A percentile compares a stretch with the other conserved stretches of the same genome.
phyloP scores from a whole-genome alignment of 2,329 filamentous ascomycete species.

The Cryphonectria carpinicola region DNA sequence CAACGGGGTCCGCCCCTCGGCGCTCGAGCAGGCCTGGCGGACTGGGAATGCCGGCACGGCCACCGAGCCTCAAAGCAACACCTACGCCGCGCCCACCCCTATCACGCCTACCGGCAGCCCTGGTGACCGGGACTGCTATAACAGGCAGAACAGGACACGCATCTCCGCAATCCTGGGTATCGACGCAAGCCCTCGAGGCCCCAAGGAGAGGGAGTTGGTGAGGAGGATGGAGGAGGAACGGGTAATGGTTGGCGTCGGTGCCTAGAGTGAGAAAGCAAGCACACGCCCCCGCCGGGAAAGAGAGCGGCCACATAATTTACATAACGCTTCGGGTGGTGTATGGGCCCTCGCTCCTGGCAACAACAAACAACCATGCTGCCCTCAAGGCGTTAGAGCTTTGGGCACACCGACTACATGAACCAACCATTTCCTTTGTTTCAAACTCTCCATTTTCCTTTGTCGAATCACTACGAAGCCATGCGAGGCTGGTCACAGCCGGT shows the following conservation, averaged over 20 bases:
- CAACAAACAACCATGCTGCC: slow-evolving; percentile 1
- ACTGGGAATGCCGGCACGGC: slow-evolving; percentile 42
- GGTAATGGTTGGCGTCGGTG: slow-evolving; percentile 38
- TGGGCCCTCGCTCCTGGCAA: neutral
- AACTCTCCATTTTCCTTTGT: slow-evolving; percentile 7
- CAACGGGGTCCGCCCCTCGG: slow-evolving; percentile 60
- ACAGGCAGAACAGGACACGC: slow-evolving; percentile 57
- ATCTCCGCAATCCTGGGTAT: slow-evolving; percentile 67
- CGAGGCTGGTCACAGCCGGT: neutral
- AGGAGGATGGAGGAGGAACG: slow-evolving; percentile 59
- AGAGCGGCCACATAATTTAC: neutral
- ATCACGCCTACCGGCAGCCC: slow-evolving; percentile 59
- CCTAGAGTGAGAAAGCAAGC: slow-evolving; percentile 32
- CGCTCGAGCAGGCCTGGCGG: slow-evolving; percentile 74
- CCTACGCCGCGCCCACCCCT: slow-evolving; percentile 46
- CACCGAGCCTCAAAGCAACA: slow-evolving; percentile 33
- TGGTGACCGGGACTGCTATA: slow-evolving; percentile 50
- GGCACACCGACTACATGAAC: slow-evolving; percentile 8
- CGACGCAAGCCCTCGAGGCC: slow-evolving; percentile 60
- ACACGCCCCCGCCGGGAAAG: neutral
- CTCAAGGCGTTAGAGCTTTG: slow-evolving; percentile 22
- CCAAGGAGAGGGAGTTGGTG: slow-evolving; percentile 61
- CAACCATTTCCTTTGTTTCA: slow-evolving; percentile 22
- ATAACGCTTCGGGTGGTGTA: neutral
- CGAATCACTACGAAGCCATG: neutral